Conservation (phyloP, 2,329 filamentous ascomycete genomes). For the Neonectria neomacrospora region DNA sequence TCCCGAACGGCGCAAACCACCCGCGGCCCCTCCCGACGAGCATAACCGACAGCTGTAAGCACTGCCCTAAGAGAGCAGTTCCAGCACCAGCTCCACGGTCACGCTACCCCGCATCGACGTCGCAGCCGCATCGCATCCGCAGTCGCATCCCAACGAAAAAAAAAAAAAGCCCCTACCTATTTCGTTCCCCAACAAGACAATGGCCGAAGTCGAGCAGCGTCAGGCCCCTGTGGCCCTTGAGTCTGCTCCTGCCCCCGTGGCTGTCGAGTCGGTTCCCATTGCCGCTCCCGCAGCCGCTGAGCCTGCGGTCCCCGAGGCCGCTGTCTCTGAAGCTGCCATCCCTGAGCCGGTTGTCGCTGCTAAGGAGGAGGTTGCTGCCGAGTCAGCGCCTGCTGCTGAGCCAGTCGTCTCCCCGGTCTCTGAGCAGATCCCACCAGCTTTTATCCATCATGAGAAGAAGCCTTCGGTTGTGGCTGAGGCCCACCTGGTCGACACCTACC, state of each 20-base stretch:
- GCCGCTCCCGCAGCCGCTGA: constrained; percentile 21
- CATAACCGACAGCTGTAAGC: constrained; percentile 42
- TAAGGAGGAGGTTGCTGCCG: not conserved
- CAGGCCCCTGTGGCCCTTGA: constrained; percentile 34
- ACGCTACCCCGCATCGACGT: constrained; percentile 44
- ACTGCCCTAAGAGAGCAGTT: constrained; percentile 41
- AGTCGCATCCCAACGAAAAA: constrained; percentile 33
- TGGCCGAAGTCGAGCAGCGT: constrained; percentile 42
- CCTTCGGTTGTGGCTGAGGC: constrained; percentile 76
- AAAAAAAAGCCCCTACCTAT: constrained; percentile 22
- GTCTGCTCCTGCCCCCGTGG: constrained; percentile 22
- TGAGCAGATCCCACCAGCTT: not conserved
- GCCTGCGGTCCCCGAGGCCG: not conserved
- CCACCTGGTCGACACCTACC: constrained; percentile 79
- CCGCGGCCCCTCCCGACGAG: constrained; percentile 37
- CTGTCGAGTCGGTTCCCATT: constrained; percentile 31
- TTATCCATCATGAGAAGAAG: constrained; percentile 31
- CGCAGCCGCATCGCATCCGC: constrained; percentile 35
- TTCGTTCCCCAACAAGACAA: constrained; percentile 34
- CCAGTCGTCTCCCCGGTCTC: constrained; percentile 3
- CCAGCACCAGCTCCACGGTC: constrained; percentile 42
- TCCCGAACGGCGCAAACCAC: constrained; percentile 25
- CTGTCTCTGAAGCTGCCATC: not conserved
- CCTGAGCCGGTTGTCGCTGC: not conserved
- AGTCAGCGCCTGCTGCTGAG: constrained; percentile 13